Evolutionary conservation across 495 filamentous ascomycete genomes (phyloP), one percentile per base, ranked within the genome.

Genomic region (Trichocladium uniseriatum): DNA sequence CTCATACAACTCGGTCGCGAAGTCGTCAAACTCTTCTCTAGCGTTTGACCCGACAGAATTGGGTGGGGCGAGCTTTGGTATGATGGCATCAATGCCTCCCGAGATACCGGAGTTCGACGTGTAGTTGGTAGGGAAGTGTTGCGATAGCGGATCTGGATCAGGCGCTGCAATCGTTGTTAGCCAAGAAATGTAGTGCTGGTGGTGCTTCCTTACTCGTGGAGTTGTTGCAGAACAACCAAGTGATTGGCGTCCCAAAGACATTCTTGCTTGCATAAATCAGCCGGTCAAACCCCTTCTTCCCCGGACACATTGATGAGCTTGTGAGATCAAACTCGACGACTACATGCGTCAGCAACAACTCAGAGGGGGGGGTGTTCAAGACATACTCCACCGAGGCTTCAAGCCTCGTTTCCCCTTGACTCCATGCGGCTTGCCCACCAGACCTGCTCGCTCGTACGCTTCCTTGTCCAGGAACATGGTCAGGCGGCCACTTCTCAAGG

Each of bases 241-340:
- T 79, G 20, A 87, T 53, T 1, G 85, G 78, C 28, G 76, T 62
- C 32, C 77, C 81, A 6, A 96, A 72, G 31, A 87, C 86, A 53
- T 94, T 90, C 49, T 86, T 81, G 64, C 84, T 89, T 11, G 89
- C 89, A 71, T 88, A 89, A 13, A 86, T 69, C 34, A 96, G 77
- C 37, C 88, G 78, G 49, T 94, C 83, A 52, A 96, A 96, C 0
- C 84, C 86, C 56, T 92, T 94, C 64, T 91, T 95, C 22, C 91
- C 92, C 57, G 87, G 87, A 7, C 88, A 60, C 87, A 95, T 95
- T 10, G 82, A 86, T 0, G 85, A 81, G 22, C 76, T 72, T 5
- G 87, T 79, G 14, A 98, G 76, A 45, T 97, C 82, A 31, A 89
- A 70, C 59, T 95, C 82, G 39, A 98, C 78, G 18, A 84, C 89